These are phyloP conservation scores for Aspergillus hancockii DNA, from an alignment of 495 filamentous ascomycete species.

Conservation along the genomic window DNA sequence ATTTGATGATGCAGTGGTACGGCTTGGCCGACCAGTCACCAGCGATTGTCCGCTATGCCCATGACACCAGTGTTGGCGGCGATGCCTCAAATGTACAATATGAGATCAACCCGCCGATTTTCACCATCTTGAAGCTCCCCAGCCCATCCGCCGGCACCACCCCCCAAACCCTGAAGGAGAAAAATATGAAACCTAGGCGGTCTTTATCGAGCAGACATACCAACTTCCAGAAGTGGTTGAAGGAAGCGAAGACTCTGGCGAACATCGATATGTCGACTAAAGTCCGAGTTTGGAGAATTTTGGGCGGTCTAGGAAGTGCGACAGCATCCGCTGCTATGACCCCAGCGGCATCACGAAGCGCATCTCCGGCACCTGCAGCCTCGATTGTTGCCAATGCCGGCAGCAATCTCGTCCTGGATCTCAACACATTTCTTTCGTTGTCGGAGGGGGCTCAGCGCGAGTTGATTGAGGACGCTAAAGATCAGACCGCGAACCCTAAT, in stretches of 20 bases:
- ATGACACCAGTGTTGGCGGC: slow-evolving; percentile 66
- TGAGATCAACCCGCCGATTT: slow-evolving; percentile 82
- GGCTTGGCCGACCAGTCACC: slow-evolving; percentile 69
- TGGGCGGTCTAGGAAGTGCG: slow-evolving; percentile 48
- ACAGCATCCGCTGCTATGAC: slow-evolving; percentile 52
- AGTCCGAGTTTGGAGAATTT: slow-evolving; percentile 76
- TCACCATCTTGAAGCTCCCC: slow-evolving; percentile 80
- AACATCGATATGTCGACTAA: slow-evolving; percentile 68
- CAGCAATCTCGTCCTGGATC: slow-evolving; percentile 69
- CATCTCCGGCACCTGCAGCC: slow-evolving; percentile 48
- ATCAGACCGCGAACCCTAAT: slow-evolving; percentile 72
- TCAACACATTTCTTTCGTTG: slow-evolving; percentile 67
- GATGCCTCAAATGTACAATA: slow-evolving; percentile 68
- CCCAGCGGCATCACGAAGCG: slow-evolving; percentile 58
- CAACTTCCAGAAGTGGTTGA: slow-evolving; percentile 71
- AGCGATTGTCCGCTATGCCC: slow-evolving; percentile 72
- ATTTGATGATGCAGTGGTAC: slow-evolving; percentile 79
- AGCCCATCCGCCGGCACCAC: slow-evolving; percentile 57
- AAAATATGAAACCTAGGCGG: slow-evolving; percentile 56
- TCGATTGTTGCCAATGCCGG: slow-evolving; percentile 53
- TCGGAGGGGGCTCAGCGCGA: slow-evolving; percentile 69
- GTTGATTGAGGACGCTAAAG: slow-evolving; percentile 61
- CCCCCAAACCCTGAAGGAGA: slow-evolving; percentile 59
- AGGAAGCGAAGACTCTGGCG: slow-evolving; percentile 63
- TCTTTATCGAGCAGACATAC: slow-evolving; percentile 69